Percentiles rank a stretch among this genome's conserved stretches.
These are phyloP conservation scores for Candida multigemmis DNA, from an alignment of 805 yeast genomes.

Conservation along the genomic window DNA sequence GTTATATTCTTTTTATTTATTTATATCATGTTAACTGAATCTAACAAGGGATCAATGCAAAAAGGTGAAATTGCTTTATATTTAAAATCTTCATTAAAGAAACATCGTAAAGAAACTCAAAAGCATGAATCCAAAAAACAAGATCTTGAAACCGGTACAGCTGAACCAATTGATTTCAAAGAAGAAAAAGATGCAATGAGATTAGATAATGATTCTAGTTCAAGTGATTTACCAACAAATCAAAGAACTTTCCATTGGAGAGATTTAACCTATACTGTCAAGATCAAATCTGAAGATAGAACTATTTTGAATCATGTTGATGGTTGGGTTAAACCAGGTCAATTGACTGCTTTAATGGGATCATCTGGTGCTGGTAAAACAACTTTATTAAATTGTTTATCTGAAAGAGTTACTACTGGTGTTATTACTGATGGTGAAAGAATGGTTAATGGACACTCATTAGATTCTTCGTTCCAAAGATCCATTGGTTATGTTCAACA, in stretches of 20 bases:
- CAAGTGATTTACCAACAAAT: slow-evolving; percentile 4
- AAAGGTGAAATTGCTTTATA: slow-evolving; percentile 31
- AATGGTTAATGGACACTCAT: slow-evolving; percentile 57
- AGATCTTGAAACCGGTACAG: slow-evolving; percentile 11
- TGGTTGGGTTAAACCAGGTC: slow-evolving; percentile 77
- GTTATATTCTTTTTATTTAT: slow-evolving; percentile 30
- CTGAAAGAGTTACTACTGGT: slow-evolving; percentile 65
- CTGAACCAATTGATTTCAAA: slow-evolving; percentile 4
- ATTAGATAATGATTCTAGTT: slow-evolving; percentile 4
- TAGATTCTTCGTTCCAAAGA: slow-evolving; percentile 62
- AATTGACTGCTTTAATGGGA: slow-evolving; percentile 77
- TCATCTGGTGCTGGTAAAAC: slow-evolving; percentile 87
- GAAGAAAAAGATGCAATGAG: slow-evolving; percentile 3
- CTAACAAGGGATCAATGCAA: slow-evolving; percentile 34
- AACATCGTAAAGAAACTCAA: slow-evolving; percentile 13
- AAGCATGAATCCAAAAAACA: slow-evolving; percentile 5
- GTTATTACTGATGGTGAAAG: slow-evolving; percentile 55
- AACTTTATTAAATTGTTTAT: slow-evolving; percentile 62
- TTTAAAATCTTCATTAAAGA: slow-evolving; percentile 18
- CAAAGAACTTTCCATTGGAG: slow-evolving; percentile 29
- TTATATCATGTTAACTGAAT: slow-evolving; percentile 25
- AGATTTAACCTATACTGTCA: slow-evolving; percentile 26
- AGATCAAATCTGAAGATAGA: slow-evolving; percentile 27
- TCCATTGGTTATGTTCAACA: slow-evolving; percentile 78
- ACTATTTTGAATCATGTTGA: slow-evolving; percentile 30